These are phyloP conservation scores for Saprolegnia parasitica DNA, from an alignment of 352 stramenopile species.

Conservation along the genomic window DNA sequence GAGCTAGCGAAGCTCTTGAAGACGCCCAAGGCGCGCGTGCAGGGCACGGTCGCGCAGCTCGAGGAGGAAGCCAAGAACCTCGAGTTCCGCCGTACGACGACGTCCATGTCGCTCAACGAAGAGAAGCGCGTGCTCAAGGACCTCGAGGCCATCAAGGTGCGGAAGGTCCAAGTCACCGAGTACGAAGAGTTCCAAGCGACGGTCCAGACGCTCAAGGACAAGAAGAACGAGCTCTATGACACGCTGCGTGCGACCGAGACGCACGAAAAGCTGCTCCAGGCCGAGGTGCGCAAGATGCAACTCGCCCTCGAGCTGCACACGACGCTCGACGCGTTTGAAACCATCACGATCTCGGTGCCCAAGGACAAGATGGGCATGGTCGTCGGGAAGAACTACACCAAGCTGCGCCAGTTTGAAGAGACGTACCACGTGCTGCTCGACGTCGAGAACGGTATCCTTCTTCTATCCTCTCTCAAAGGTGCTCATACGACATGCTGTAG, in stretches of 20 bases:
- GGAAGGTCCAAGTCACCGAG: conserved; percentile 45
- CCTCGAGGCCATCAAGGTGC: conserved; percentile 55
- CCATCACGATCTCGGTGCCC: conserved; percentile 50
- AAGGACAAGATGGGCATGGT: conserved; percentile 59
- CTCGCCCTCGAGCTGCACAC: conserved; percentile 44
- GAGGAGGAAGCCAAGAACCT: conserved; percentile 52
- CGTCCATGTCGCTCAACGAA: conserved; percentile 64
- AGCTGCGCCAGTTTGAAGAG: conserved; percentile 54
- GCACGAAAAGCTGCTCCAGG: conserved; percentile 50
- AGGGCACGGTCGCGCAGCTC: conserved; percentile 47
- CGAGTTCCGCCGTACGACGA: conserved; percentile 61
- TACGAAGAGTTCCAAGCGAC: conserved; percentile 53
- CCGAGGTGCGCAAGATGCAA: conserved; percentile 45
- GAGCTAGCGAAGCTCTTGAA: conserved; percentile 67
- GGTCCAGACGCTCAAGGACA: conserved; percentile 49
- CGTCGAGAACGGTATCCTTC: conserved; percentile 47
- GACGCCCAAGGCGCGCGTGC: conserved; percentile 53
- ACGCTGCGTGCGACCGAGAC: conserved; percentile 48
- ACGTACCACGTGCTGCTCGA: conserved; percentile 58
- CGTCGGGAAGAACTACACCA: conserved; percentile 59
- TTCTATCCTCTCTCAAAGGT: too few species aligned
- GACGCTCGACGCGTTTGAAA: conserved; percentile 40
- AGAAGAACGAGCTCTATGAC: conserved; percentile 57
- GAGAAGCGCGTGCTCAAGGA: conserved; percentile 69
- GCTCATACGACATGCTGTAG: not conserved